These are phyloP conservation scores for Ceriops zippeliana DNA, from an alignment of 345 rosid species.

Conservation along the genomic window DNA sequence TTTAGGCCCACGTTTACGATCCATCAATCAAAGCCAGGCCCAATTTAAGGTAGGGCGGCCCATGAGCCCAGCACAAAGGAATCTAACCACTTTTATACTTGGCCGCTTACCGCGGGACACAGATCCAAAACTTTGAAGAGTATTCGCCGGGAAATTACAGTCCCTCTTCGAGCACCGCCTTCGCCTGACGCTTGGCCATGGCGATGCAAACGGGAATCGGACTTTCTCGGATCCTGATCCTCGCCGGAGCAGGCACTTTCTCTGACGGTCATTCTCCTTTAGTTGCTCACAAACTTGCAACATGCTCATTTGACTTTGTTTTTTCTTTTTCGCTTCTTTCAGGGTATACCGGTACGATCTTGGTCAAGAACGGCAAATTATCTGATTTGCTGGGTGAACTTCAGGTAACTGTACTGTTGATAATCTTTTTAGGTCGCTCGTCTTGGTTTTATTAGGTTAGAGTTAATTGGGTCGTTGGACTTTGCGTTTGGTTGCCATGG, in stretches of 20 bases:
- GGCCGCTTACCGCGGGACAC: background rate
- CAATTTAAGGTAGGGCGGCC: too few species aligned
- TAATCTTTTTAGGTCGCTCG: background rate
- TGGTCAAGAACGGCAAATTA: constrained; percentile 76
- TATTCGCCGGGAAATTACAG: background rate
- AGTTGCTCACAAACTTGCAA: background rate
- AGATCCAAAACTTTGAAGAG: background rate
- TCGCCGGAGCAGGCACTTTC: constrained; percentile 76
- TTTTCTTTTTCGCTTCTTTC: background rate
- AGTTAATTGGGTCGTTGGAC: background rate
- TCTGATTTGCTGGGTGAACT: constrained; percentile 72
- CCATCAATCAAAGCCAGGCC: too few species aligned
- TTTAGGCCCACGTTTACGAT: too few species aligned
- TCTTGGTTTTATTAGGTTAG: background rate
- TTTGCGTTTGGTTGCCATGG: background rate
- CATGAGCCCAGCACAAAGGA: background rate
- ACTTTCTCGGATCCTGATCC: constrained; percentile 57
- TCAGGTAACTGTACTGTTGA: constrained; percentile 42
- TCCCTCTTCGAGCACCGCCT: background rate
- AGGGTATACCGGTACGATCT: constrained; percentile 81
- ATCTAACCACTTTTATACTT: background rate
- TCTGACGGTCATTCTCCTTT: background rate
- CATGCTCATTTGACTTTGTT: background rate
- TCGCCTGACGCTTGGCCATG: constrained; percentile 34
- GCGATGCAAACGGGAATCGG: constrained; percentile 80